Base-by-base conservation (phyloP, 2,329 filamentous ascomycete genomes). In the Diplodia intermedia region DNA sequence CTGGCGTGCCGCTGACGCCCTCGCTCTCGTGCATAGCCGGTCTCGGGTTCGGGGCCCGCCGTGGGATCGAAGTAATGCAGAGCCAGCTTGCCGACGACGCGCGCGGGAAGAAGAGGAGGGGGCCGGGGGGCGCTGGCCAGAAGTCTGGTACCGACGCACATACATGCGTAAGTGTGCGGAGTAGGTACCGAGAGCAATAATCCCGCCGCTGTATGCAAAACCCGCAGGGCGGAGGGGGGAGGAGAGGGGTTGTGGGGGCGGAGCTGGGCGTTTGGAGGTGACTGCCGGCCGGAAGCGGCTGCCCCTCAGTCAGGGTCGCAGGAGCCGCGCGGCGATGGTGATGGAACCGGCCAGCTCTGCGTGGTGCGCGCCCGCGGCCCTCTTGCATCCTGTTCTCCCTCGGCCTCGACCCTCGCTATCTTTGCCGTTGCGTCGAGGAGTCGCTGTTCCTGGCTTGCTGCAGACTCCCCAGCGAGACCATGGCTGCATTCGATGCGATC, bases 381-480 rank as follows among this genome's bases (percentile, higher is more conserved):
- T 36, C 9, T 15, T 12, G 7, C 54, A 8, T 6, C 20, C 23
- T 9, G 18, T 3, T 23, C 5, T n/a, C 54, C 9, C 36, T 33
- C 36, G 52, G 15, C 54, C 33, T 56, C 31, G 33, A n/a, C n/a
- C n/a, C n/a, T n/a, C n/a, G n/a, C n/a, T n/a, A n/a, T n/a, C 9
- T 20, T 11, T 26, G 40, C 4, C 7, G n/a, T 43, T 47, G 31
- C 26, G 20, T 26, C 20, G 14, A 40, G 12, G 15, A 8, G 33
- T 31, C 47, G 26, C 20, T 56, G 31, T 33, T 49, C 29, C 33
- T 49, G 40, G 57, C 57, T 49, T 61, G 57, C 40, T 49, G 57
- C 57, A 50, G 57, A 49, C 36, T 40, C 18, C 8, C 43, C 26
- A 15, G 57, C 26, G 40, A 47, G 18, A 20, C 43, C 43, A 47